Percentiles rank a stretch among this genome's conserved stretches.
These are phyloP conservation scores for Irpex rosettiformis DNA, from an alignment of 1,284 basidiomycete species.

Conservation along the genomic window DNA sequence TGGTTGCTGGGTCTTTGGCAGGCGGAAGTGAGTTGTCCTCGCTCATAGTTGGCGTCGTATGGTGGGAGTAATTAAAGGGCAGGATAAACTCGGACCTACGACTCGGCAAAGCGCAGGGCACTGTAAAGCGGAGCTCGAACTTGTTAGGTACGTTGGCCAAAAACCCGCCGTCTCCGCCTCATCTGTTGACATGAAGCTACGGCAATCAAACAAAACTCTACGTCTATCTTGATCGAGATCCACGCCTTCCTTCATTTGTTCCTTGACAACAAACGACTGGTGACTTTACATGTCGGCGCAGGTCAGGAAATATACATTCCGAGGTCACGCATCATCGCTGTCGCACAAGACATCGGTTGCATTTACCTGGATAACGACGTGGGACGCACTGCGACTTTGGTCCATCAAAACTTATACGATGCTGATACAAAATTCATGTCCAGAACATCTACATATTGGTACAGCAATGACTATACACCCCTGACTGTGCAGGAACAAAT, in stretches of 20 bases:
- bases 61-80: too few species aligned
- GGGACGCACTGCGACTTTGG: too few species aligned
- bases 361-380: too few species aligned
- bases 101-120: too few species aligned
- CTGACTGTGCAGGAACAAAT: background rate
- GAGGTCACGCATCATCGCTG: too few species aligned
- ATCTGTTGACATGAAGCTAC: background rate
- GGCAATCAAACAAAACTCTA: background rate
- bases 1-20: background rate
- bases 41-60: too few species aligned
- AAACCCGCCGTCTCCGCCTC: background rate
- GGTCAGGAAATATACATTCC: too few species aligned
- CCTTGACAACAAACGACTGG: background rate
- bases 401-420: too few species aligned
- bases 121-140: background rate
- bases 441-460: background rate
- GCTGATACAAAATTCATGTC: background rate
- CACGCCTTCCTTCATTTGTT: background rate
- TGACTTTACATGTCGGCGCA: too few species aligned
- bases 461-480: background rate
- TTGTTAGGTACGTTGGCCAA: background rate
- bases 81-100: too few species aligned
- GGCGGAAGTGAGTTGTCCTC: background rate
- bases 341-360: too few species aligned
- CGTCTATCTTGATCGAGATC: background rate